Evolutionary conservation across 768 basidiomycete genomes (phyloP).

Genomic region (Boletellus sp.): DNA sequence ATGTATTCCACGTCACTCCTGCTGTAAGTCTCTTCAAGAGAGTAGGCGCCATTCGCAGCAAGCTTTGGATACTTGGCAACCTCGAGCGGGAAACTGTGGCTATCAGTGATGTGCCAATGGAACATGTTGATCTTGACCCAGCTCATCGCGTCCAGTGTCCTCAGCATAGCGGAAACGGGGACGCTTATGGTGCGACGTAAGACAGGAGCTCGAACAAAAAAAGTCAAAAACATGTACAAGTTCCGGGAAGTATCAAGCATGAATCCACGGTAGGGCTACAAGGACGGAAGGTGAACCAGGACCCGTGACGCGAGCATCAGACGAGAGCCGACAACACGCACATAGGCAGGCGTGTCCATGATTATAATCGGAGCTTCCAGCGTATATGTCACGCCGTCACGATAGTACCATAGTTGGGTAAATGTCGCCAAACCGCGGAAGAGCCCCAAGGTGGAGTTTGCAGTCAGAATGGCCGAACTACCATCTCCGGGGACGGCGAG

Average conservation of each 20-base stretch:
- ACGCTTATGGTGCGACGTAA: conserved; percentile 25
- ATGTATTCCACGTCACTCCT: conserved; percentile 54
- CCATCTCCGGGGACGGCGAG: conserved; percentile 39
- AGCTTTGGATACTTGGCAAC: conserved; percentile 60
- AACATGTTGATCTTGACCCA: conserved; percentile 63
- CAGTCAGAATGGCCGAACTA: conserved; percentile 34
- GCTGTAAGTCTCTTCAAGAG: conserved; percentile 48
- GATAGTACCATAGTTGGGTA: conserved; percentile 48
- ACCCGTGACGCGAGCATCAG: too few relatives aligned
- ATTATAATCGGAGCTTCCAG: conserved; percentile 40
- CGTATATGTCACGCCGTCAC: conserved; percentile 33
- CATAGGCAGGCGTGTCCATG: conserved; percentile 46
- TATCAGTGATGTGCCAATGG: conserved; percentile 85
- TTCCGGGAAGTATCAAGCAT: conserved; percentile 46
- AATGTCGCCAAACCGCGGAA: conserved; percentile 56
- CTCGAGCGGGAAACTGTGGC: conserved; percentile 74
- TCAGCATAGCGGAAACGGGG: conserved; percentile 35
- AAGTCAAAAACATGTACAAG: conserved; percentile 27
- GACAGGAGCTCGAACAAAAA: neutral
- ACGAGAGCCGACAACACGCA: conserved; percentile 6
- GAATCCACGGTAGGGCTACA: conserved; percentile 38
- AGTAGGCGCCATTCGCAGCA: conserved; percentile 65
- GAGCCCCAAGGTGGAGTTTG: conserved; percentile 48
- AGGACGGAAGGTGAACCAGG: neutral
- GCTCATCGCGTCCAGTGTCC: conserved; percentile 52